phyloP scores from a whole-genome alignment of 768 basidiomycete genomes.

The Trichaptum fuscoviolaceum region DNA sequence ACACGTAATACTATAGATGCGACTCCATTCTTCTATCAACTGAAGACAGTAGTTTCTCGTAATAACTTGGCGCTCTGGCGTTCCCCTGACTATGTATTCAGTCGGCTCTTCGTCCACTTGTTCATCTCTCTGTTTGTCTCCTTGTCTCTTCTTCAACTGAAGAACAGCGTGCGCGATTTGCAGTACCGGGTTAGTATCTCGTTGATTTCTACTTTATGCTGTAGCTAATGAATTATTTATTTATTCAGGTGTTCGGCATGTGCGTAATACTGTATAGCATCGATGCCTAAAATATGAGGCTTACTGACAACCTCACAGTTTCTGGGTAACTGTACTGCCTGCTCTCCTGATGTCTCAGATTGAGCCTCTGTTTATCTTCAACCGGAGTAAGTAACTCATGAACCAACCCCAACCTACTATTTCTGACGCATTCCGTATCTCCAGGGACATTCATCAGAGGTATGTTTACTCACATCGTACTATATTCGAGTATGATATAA shows the following conservation, averaged over 20 bases:
- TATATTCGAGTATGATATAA: not conserved
- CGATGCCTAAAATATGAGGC: not conserved
- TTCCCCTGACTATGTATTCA: constrained; percentile 82
- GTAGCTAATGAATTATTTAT: not conserved
- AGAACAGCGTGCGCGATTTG: constrained; percentile 55
- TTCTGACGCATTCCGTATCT: not conserved
- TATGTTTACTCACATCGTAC: not conserved
- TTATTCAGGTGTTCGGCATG: constrained; percentile 51
- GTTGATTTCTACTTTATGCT: not conserved
- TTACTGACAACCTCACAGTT: constrained; percentile 30
- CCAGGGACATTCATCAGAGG: constrained; percentile 33
- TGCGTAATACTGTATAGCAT: constrained; percentile 35
- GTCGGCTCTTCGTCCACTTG: constrained; percentile 69
- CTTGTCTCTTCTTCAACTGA: constrained; percentile 74
- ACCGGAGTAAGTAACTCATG: constrained; percentile 37
- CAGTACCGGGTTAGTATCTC: constrained; percentile 55
- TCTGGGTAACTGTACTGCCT: constrained; percentile 64
- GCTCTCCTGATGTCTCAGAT: constrained; percentile 77
- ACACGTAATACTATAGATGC: constrained; percentile 42
- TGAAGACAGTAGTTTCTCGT: constrained; percentile 58
- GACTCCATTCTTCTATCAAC: constrained; percentile 70
- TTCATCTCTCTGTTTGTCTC: constrained; percentile 70
- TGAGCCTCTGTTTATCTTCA: constrained; percentile 78
- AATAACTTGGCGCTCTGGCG: constrained; percentile 75
- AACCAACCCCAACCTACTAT: not conserved